Base-by-base conservation (phyloP, 352 stramenopile species). In the Aphanomyces astaci region DNA sequence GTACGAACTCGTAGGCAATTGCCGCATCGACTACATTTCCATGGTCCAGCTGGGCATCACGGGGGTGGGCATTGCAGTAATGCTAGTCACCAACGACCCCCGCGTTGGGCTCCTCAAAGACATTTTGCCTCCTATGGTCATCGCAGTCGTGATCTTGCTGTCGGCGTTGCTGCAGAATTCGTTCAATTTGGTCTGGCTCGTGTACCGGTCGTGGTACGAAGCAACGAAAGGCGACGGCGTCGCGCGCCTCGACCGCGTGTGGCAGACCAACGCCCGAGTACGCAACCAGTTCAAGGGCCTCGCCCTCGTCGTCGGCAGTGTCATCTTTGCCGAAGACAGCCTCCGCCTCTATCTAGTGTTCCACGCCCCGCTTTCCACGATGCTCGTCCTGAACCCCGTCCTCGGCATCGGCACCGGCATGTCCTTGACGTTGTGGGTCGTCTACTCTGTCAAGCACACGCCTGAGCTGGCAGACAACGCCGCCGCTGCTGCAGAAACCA, bases 31-130 rank as follows among this genome's bases (percentile, higher is more conserved):
- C n/a, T 52, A 28, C 10, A 53, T 65, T 28, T 65, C 56, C 7
- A 17, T 28, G 28, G 10, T 65, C 9, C 56, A 65, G 39, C 17
- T 65, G 10, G 3, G 22, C 22, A 39, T 48, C 31, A 65, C 39
- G 19, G 36, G 36, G 13, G n/a, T 65, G 17, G 46, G 17, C 17
- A 51, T 65, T 33, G 32, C 31, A 2, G 17, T 65, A 19, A 65
- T 65, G 56, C 15, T 52, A 10, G 28, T 25, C 36, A 31, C 48
- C 10, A 36, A 65, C n/a, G 39, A 65, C 27, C 56, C 56, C 11
- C 36, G 39, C 11, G 30, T 66, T 30, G 33, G 10, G 27, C 31
- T 66, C 5, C 7, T 66, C 25, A 66, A 66, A 31, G 60, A 66
- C 39, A 30, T 49, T 11, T 9, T 57, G 15, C 15, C 27, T 15